Evolutionary conservation across 306 rosid species (phyloP), one percentile per base, ranked within the genome.

Genomic region (Phaseolus lunatus): DNA sequence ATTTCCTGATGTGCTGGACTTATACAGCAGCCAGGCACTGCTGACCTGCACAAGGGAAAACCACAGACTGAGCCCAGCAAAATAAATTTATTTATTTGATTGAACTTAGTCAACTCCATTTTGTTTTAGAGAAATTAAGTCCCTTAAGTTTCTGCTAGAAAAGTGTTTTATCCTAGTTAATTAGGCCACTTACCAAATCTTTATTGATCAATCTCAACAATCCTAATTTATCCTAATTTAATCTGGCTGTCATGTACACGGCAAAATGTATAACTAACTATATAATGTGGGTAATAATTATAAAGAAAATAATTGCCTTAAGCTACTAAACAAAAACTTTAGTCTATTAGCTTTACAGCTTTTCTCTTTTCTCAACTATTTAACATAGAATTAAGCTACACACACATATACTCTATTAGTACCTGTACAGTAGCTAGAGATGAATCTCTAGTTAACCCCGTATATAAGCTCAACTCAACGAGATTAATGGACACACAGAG

Each of bases 381-480:
- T 5, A 39, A 39, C 13, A 39, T 39, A 31, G 4, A 5, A 33
- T 43, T 11, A 12, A 43, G 48, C 48, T 12, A 43, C 48, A 13
- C 13, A 41, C 3, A 43, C 48, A 43, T 2, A 39, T 43, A 12
- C 48, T 43, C 4, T 43, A 0, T 43, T 43, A 43, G 14, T 86
- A 95, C 99, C 97, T 92, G 99, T 72, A 95, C 81, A 9, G 97
- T 95, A 80, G 99, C 97, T 45, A 95, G 87, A 68, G 97, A 72
- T 82, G 96, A 88, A 79, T 90, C 97, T 75, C 92, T 88, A 39
- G 87, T 81, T 75, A 85, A 79, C 43, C 97, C 93, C 15, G 93
- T 75, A 75, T 86, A 87, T 77, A 95, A 87, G 83, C 97, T 85
- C 86, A 95, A 81, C 76, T 90, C 97, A 68, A 87, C 96, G 57